Evolutionary conservation across 78 protist species (phyloP), one percentile per base, ranked within the genome.

Genomic region (Capsaspora owczarzaki): DNA sequence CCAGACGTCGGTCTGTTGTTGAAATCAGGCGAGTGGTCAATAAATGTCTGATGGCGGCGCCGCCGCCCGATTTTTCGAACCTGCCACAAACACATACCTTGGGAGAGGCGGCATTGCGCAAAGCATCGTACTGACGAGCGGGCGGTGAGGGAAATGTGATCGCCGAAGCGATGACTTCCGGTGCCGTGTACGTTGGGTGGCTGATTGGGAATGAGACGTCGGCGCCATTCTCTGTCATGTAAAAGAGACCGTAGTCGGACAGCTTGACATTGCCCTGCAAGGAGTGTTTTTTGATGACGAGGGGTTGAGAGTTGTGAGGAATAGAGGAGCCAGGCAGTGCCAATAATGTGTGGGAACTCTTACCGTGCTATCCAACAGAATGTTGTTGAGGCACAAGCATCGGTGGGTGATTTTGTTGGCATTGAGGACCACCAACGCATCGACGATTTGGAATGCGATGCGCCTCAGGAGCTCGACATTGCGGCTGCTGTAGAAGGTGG

Each of bases 1-100:
- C 79, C 79, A 76, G 29, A 27, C 14, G 49, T 76, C 79, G 56
- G 16, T 16, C 56, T 49, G 10, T n/a, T n/a, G n/a, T n/a, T n/a
- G n/a, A n/a, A n/a, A n/a, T n/a, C n/a, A n/a, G n/a, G n/a, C n/a
- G n/a, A n/a, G n/a, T n/a, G n/a, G n/a, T n/a, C n/a, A n/a, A n/a
- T n/a, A n/a, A n/a, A n/a, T n/a, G n/a, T n/a, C n/a, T n/a, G n/a
- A n/a, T n/a, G n/a, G n/a, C n/a, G n/a, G n/a, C n/a, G n/a, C n/a
- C n/a, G n/a, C n/a, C n/a, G n/a, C n/a, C n/a, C n/a, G n/a, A n/a
- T n/a, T n/a, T n/a, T n/a, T n/a, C n/a, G n/a, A n/a, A n/a, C n/a
- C n/a, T n/a, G n/a, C n/a, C n/a, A n/a, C n/a, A n/a, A n/a, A n/a
- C n/a, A n/a, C n/a, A n/a, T n/a, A n/a, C n/a, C n/a, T n/a, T n/a